A percentile compares a stretch with the other conserved stretches of the same genome.
Evolutionary conservation across 805 yeast genomes (phyloP).

Genomic region (Monosporozyma solicola): DNA sequence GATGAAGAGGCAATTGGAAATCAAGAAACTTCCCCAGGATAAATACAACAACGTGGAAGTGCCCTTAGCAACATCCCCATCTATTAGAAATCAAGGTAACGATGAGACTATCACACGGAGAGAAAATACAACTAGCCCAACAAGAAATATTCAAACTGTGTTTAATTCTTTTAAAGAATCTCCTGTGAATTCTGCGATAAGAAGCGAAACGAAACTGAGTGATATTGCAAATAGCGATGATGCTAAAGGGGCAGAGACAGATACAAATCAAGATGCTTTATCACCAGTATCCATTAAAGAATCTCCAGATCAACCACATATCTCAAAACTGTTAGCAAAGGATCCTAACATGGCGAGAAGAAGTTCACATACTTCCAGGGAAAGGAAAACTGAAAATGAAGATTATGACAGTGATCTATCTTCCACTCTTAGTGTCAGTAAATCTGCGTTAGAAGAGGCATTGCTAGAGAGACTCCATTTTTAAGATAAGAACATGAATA

Average conservation of each 20-base stretch:
- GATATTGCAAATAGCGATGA: background rate
- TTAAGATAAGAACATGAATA: constrained; percentile 5
- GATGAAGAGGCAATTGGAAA: constrained; percentile 19
- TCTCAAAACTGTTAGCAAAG: constrained; percentile 18
- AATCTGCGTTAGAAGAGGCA: constrained; percentile 36
- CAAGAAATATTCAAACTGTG: background rate
- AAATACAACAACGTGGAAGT: background rate
- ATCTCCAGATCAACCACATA: constrained; percentile 17
- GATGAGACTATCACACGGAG: background rate
- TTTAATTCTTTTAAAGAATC: background rate
- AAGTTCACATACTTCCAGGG: background rate
- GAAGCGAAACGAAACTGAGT: background rate
- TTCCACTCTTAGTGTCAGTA: constrained; percentile 32
- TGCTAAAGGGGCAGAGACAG: background rate
- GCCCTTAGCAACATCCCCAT: background rate
- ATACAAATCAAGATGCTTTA: background rate
- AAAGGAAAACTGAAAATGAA: constrained; percentile 1
- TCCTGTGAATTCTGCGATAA: background rate
- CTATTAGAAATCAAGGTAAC: background rate
- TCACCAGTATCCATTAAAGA: constrained; percentile 6
- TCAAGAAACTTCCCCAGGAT: background rate
- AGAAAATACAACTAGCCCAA: background rate
- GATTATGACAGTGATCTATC: constrained; percentile 27
- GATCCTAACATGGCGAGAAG: background rate
- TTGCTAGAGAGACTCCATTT: constrained; percentile 30